Conservation (phyloP, 768 basidiomycete species). For the Crucibulum laeve region DNA sequence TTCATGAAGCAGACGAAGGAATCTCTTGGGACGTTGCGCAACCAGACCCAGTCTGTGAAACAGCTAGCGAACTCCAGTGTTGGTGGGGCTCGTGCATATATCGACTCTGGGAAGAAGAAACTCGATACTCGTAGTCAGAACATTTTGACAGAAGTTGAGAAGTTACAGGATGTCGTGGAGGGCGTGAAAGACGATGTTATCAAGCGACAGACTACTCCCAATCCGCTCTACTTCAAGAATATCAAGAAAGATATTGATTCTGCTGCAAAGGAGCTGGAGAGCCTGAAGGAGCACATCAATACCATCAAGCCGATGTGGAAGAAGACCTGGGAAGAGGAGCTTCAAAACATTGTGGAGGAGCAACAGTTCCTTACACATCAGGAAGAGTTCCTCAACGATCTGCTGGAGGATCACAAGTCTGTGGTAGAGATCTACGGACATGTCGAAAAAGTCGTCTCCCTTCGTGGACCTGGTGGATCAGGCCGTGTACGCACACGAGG, state of each 20-base stretch:
- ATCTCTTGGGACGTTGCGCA: slow-evolving; percentile 69
- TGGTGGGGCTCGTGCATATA: slow-evolving; percentile 81
- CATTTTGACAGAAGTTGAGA: slow-evolving; percentile 88
- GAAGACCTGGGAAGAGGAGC: slow-evolving; percentile 96
- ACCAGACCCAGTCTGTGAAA: slow-evolving; percentile 84
- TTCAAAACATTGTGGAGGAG: slow-evolving; percentile 96
- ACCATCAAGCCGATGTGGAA: slow-evolving; percentile 96
- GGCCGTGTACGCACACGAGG: slow-evolving; percentile 29
- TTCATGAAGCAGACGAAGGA: slow-evolving; percentile 92
- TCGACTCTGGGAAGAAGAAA: slow-evolving; percentile 88
- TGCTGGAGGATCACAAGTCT: slow-evolving; percentile 92
- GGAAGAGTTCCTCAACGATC: slow-evolving; percentile 83
- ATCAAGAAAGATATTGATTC: slow-evolving; percentile 70
- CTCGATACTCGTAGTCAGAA: slow-evolving; percentile 89
- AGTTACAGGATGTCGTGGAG: slow-evolving; percentile 89
- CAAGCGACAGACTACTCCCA: slow-evolving; percentile 83
- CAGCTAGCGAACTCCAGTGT: slow-evolving; percentile 80
- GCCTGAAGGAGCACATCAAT: slow-evolving; percentile 78
- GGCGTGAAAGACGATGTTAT: slow-evolving; percentile 86
- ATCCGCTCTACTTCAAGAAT: slow-evolving; percentile 60
- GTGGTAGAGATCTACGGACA: slow-evolving; percentile 82
- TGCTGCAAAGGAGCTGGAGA: slow-evolving; percentile 65
- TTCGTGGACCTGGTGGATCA: slow-evolving; percentile 44
- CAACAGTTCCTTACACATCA: slow-evolving; percentile 93
- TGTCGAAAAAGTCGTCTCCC: slow-evolving; percentile 82